Evolutionary conservation across 2,329 filamentous ascomycete species (phyloP).

Genomic region (Knoxdaviesia proteae): DNA sequence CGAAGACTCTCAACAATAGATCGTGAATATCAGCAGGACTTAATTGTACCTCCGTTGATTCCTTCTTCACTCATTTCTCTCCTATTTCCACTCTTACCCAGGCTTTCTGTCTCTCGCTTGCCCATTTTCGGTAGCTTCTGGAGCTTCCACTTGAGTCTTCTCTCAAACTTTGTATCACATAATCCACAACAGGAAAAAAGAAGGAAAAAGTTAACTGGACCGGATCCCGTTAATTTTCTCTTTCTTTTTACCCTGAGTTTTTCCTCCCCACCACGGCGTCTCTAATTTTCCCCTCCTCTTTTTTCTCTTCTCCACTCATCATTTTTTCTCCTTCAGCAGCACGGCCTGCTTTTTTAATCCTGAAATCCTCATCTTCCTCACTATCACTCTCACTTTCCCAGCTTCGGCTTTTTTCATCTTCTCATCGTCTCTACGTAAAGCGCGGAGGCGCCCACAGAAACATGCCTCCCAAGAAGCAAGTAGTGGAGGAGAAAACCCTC

Average conservation of each 20-base stretch:
- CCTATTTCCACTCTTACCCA: too few relatives aligned
- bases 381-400: neutral
- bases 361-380: neutral
- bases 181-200: too few relatives aligned
- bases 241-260: neutral
- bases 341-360: neutral
- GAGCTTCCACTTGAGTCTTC: too few relatives aligned
- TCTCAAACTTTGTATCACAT: too few relatives aligned
- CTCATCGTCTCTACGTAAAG: constrained; percentile 34
- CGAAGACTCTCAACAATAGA: too few relatives aligned
- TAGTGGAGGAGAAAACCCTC: constrained; percentile 86
- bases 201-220: too few relatives aligned
- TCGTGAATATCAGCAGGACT: too few relatives aligned
- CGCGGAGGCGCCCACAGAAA: constrained; percentile 31
- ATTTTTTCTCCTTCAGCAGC: neutral
- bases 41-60: too few relatives aligned
- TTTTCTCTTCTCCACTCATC: neutral
- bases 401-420: constrained; percentile 13
- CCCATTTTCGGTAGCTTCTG: too few relatives aligned
- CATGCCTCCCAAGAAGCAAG: constrained; percentile 92
- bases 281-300: neutral
- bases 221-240: neutral
- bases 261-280: neutral
- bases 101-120: too few relatives aligned
- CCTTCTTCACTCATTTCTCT: too few relatives aligned